phyloP scores from a whole-genome alignment of 192 early-diverging fungal species.

The Mortierella claussenii region DNA sequence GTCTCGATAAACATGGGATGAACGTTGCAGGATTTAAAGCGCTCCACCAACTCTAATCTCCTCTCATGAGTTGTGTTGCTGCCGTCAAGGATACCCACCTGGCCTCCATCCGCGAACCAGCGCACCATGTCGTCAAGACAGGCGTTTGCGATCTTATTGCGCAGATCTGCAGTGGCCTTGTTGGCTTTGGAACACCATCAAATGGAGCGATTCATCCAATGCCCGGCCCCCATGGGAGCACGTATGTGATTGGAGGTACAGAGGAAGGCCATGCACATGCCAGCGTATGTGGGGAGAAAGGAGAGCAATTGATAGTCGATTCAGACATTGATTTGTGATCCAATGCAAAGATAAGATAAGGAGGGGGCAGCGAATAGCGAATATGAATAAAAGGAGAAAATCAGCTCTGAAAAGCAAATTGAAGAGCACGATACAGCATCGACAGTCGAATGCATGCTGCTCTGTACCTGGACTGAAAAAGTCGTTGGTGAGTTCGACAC shows the following conservation, averaged over 20 bases:
- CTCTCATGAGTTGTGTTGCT: slow-evolving; percentile 76
- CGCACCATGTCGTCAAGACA: slow-evolving; percentile 80
- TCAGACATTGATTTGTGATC: too few relatives aligned
- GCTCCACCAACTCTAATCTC: slow-evolving; percentile 66
- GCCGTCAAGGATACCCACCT: slow-evolving; percentile 83
- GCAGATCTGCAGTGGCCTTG: slow-evolving; percentile 50
- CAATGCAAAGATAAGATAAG: too few relatives aligned
- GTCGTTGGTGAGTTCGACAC: slow-evolving; percentile 61
- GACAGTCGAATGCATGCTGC: too few relatives aligned
- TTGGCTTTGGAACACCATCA: slow-evolving; percentile 42
- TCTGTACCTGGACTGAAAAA: slow-evolving; percentile 83
- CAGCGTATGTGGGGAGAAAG: neutral
- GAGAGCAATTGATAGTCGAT: too few relatives aligned
- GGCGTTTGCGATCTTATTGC: slow-evolving; percentile 67
- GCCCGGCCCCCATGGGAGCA: too few relatives aligned
- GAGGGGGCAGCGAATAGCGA: too few relatives aligned
- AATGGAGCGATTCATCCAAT: neutral
- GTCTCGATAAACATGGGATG: slow-evolving; percentile 62
- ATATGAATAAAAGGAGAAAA: neutral
- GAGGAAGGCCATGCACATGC: neutral
- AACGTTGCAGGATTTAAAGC: slow-evolving; percentile 64
- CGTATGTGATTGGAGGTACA: too few relatives aligned
- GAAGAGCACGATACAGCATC: too few relatives aligned
- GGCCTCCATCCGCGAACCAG: slow-evolving; percentile 75
- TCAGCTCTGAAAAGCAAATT: neutral